Percentiles rank a stretch among this genome's conserved stretches.
phyloP scores from a whole-genome alignment of 1,284 basidiomycete genomes.

The Tilletia setariae region DNA sequence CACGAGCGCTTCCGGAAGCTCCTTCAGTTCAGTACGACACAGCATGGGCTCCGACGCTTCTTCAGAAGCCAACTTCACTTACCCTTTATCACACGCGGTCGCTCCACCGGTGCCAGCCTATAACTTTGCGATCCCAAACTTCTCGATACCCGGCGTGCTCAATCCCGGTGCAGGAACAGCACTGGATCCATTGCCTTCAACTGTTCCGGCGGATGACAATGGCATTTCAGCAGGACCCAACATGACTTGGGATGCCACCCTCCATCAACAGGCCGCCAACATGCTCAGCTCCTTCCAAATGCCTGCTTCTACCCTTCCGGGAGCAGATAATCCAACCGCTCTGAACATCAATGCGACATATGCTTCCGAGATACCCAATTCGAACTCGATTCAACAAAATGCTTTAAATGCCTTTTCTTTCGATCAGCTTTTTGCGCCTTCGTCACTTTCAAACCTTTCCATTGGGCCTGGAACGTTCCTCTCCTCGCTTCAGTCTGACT shows the following conservation, averaged over 20 bases:
- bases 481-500: too few relatives aligned
- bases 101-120: constrained; percentile 9
- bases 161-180: not conserved
- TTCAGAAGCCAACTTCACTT: not conserved
- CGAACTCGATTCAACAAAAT: too few relatives aligned
- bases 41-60: not conserved
- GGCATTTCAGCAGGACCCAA: too few relatives aligned
- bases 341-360: too few relatives aligned
- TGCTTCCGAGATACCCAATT: too few relatives aligned
- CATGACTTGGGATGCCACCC: not conserved
- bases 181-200: too few relatives aligned
- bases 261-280: not conserved
- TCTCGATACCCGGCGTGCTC: not conserved
- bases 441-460: too few relatives aligned
- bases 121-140: not conserved
- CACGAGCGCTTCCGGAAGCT: not conserved
- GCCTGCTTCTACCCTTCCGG: not conserved
- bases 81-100: not conserved
- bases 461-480: too few relatives aligned
- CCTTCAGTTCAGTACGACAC: not conserved
- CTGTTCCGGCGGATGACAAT: too few relatives aligned
- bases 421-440: too few relatives aligned
- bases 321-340: too few relatives aligned
- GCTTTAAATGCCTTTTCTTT: too few relatives aligned
- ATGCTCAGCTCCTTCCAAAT: constrained; percentile 10